Evolutionary conservation across 257 asterid species (phyloP).

Genomic region (Sherardia arvensis): DNA sequence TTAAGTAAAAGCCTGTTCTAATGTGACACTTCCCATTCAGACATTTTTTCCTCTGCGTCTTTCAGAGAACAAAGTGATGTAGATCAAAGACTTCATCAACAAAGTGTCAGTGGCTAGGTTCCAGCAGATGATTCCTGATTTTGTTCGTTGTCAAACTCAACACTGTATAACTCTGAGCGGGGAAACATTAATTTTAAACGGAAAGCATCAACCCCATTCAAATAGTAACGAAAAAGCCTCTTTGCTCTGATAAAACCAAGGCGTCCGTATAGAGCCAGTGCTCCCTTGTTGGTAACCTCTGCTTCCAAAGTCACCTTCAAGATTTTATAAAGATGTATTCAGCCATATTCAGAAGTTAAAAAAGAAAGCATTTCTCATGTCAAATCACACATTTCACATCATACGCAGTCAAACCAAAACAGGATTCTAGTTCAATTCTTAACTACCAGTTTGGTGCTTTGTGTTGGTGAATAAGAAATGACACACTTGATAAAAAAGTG

Average conservation of each 20-base stretch:
- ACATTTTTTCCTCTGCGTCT: neutral
- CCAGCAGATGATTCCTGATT: neutral
- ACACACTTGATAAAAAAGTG: too few species aligned
- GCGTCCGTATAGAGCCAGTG: conserved; percentile 85
- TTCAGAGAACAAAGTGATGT: neutral
- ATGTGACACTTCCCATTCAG: neutral
- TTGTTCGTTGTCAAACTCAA: neutral
- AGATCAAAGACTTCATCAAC: neutral
- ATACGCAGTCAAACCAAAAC: too few species aligned
- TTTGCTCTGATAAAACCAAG: conserved; percentile 88
- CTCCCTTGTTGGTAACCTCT: conserved; percentile 91
- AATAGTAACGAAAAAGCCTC: conserved; percentile 87
- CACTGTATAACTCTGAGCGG: conserved; percentile 33
- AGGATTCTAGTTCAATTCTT: neutral
- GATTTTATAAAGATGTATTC: neutral
- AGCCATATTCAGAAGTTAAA: neutral
- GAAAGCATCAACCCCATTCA: conserved; percentile 95
- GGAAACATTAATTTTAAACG: conserved; percentile 83
- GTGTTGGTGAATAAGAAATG: too few species aligned
- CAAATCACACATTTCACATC: neutral
- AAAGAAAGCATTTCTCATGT: neutral
- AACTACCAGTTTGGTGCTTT: too few species aligned
- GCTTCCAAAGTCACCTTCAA: conserved; percentile 89
- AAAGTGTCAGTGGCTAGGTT: neutral
- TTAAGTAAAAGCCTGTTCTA: neutral